phyloP scores from a whole-genome alignment of 2,329 filamentous ascomycete species.

The Neopestalotiopsis clavispora region DNA sequence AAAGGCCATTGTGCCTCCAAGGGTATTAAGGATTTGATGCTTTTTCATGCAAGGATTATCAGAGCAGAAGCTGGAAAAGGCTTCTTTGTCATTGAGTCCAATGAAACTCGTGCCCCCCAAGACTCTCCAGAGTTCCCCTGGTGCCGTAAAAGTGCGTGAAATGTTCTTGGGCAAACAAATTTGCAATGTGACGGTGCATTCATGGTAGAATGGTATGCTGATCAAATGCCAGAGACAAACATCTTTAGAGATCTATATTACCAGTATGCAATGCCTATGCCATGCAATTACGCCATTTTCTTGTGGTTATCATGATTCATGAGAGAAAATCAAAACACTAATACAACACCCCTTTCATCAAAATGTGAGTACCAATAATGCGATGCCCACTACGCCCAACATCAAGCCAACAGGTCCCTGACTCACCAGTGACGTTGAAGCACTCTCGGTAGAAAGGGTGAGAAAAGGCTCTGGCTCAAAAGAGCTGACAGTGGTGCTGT shows the following conservation, averaged over 20 bases:
- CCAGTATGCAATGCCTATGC: background rate
- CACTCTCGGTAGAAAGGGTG: constrained; percentile 1
- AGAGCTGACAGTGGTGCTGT: constrained; percentile 26
- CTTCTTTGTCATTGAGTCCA: background rate
- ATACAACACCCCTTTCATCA: background rate
- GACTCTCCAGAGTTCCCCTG: no score
- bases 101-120: background rate
- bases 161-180: no score
- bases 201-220: no score
- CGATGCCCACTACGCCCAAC: background rate
- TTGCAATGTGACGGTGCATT: no score
- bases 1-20: background rate
- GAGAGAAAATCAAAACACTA: background rate
- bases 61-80: background rate
- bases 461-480: constrained; percentile 13
- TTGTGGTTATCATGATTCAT: background rate
- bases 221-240: background rate
- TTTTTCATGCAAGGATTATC: background rate
- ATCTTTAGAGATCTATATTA: background rate
- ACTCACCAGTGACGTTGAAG: background rate
- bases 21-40: background rate
- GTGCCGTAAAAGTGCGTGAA: no score
- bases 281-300: background rate
- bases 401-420: background rate
- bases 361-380: background rate